Evolutionary conservation across 805 yeast genomes (phyloP).

Genomic region (Spathaspora gorwiae): DNA sequence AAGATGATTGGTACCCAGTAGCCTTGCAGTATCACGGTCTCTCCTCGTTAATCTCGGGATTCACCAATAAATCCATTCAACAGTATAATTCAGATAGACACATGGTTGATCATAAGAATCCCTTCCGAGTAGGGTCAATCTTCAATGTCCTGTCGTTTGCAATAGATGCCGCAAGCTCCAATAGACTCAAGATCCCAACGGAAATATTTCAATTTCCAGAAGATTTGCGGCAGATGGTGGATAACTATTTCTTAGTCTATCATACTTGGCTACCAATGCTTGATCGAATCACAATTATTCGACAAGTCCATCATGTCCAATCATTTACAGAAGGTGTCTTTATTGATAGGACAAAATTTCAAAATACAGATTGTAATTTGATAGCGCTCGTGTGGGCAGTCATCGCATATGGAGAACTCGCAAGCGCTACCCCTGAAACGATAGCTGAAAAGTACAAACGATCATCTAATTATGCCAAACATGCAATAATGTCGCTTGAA

Average conservation of each 20-base stretch:
- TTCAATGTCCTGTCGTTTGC: conserved; percentile 16
- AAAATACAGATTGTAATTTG: conserved; percentile 12
- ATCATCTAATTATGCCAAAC: conserved; percentile 11
- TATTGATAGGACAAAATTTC: background rate
- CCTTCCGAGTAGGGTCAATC: conserved; percentile 23
- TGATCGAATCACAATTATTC: conserved; percentile 13
- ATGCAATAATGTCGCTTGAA: conserved; percentile 18
- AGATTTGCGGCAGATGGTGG: conserved; percentile 11
- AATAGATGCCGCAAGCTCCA: conserved; percentile 5
- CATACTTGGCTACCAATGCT: conserved; percentile 22
- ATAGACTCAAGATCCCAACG: conserved; percentile 11
- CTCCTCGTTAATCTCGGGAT: conserved; percentile 17
- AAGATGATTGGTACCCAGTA: conserved; percentile 13
- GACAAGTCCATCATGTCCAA: conserved; percentile 11
- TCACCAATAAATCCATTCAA: conserved; percentile 13
- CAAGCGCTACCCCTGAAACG: conserved; percentile 2
- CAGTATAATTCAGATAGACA: conserved; percentile 11
- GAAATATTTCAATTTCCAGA: conserved; percentile 16
- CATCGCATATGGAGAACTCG: conserved; percentile 14
- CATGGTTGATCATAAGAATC: conserved; percentile 8
- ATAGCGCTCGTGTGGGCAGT: conserved; percentile 20
- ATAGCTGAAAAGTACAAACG: background rate
- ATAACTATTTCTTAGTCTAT: conserved; percentile 14
- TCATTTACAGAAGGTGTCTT: background rate
- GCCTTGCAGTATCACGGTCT: conserved; percentile 18